phyloP scores from a whole-genome alignment of 192 early-diverging fungal genomes.

The Allomyces macrogynus region DNA sequence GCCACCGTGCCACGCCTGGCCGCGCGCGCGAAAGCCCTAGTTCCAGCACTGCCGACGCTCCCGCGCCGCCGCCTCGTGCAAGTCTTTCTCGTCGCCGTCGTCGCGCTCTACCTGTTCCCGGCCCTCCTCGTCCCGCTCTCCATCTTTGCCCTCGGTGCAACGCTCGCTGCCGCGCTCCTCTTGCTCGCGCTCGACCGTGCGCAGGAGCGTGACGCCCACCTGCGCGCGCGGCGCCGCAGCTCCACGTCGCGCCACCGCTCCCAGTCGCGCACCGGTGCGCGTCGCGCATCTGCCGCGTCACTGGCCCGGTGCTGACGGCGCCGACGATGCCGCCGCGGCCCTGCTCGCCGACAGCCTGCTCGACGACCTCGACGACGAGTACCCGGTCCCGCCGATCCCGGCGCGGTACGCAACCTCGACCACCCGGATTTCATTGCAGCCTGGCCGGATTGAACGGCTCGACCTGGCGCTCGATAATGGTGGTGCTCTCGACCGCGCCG shows the following conservation, averaged over 20 bases:
- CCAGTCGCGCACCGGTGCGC: background rate
- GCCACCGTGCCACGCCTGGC: no score
- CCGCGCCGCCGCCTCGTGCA: no score
- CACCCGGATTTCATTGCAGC: background rate
- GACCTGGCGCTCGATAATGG: background rate
- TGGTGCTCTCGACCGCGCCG: background rate
- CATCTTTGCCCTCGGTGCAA: background rate
- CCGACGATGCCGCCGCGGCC: background rate
- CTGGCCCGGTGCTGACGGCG: background rate
- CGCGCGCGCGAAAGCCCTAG: no score
- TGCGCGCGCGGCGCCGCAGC: background rate
- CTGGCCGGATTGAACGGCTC: background rate
- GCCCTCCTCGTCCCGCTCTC: background rate
- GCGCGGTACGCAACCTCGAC: background rate
- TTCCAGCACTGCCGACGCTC: no score
- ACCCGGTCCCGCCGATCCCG: background rate
- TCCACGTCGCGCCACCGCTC: background rate
- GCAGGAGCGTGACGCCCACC: background rate
- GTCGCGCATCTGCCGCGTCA: background rate
- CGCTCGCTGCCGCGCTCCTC: background rate
- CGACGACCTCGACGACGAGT: background rate
- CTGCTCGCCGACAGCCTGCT: background rate
- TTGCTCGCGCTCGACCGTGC: background rate
- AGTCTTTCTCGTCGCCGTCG: no score
- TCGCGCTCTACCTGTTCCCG: no score